phyloP scores from a whole-genome alignment of 805 yeast species.

The Saccharomycopsis guyanensis region DNA sequence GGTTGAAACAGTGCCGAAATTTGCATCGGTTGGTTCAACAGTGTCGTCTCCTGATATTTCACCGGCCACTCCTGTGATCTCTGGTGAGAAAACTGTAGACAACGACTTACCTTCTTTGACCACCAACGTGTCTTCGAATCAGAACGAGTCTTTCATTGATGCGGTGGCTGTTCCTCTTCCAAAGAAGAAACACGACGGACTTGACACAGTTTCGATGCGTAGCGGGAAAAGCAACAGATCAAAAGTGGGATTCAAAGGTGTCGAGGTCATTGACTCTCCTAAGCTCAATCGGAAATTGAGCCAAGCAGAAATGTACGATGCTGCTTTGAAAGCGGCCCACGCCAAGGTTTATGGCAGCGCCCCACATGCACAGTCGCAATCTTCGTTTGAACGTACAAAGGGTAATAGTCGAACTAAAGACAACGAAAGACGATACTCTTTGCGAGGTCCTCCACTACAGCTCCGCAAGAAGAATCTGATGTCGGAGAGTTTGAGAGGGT shows the following conservation, averaged over 20 bases:
- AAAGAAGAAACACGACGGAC: not conserved
- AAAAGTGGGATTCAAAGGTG: constrained; percentile 14
- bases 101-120: not conserved
- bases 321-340: constrained; percentile 14
- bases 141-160: not conserved
- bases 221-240: constrained; percentile 16
- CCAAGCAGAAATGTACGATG: constrained; percentile 14
- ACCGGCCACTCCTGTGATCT: not conserved
- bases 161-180: not conserved
- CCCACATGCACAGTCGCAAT: not conserved
- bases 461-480: not conserved
- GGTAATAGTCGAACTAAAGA: not conserved
- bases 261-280: constrained; percentile 7
- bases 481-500: constrained; percentile 2
- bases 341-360: constrained; percentile 9
- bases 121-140: not conserved
- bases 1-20: not conserved
- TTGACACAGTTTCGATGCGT: not conserved
- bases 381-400: not conserved
- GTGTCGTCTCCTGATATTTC: not conserved
- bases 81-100: not conserved
- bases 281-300: constrained; percentile 3
- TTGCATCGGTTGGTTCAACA: not conserved
- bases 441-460: constrained; percentile 1
- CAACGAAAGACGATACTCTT: not conserved